phyloP scores from a whole-genome alignment of 2,329 filamentous ascomycete genomes.

The Diaporthe capsici region DNA sequence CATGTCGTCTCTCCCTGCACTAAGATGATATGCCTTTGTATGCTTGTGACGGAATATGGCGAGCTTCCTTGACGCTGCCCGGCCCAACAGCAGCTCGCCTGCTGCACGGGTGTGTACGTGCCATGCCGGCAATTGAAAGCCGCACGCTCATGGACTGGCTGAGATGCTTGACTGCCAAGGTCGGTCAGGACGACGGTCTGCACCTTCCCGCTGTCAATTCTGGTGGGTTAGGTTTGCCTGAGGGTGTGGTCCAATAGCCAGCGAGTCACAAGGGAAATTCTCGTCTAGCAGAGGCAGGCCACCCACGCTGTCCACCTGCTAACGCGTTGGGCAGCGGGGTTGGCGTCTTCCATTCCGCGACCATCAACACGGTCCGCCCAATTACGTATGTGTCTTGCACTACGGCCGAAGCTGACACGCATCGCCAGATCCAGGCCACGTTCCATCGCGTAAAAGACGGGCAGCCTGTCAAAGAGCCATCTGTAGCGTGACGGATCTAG shows the following conservation, averaged over 20 bases:
- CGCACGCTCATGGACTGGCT: background rate
- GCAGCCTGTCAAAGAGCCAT: background rate
- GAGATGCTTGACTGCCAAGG: background rate
- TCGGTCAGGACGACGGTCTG: background rate
- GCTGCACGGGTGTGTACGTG: background rate
- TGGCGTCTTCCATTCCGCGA: background rate
- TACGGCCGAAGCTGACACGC: background rate
- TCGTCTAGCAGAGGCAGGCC: background rate
- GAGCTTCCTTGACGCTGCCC: background rate
- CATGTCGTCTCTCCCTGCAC: background rate
- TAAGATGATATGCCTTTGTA: background rate
- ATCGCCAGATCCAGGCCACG: slow-evolving; percentile 16
- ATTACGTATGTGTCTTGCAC: slow-evolving; percentile 32
- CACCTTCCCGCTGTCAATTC: slow-evolving; percentile 15
- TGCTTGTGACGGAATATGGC: slow-evolving; percentile 24
- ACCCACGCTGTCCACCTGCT: background rate
- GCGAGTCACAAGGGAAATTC: background rate
- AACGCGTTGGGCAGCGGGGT: background rate
- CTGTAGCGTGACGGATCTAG: slow-evolving; percentile 15
- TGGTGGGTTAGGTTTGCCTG: slow-evolving; percentile 17
- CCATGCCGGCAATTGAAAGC: slow-evolving; percentile 11
- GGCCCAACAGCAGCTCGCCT: background rate
- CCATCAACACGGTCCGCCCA: background rate
- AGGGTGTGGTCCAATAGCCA: background rate
- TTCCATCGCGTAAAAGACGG: slow-evolving; percentile 11